A percentile compares a stretch with the other conserved stretches of the same genome.
These are phyloP conservation scores for Zanthoxylum bungeanum DNA, from an alignment of 345 rosid genomes.

Conservation along the genomic window DNA sequence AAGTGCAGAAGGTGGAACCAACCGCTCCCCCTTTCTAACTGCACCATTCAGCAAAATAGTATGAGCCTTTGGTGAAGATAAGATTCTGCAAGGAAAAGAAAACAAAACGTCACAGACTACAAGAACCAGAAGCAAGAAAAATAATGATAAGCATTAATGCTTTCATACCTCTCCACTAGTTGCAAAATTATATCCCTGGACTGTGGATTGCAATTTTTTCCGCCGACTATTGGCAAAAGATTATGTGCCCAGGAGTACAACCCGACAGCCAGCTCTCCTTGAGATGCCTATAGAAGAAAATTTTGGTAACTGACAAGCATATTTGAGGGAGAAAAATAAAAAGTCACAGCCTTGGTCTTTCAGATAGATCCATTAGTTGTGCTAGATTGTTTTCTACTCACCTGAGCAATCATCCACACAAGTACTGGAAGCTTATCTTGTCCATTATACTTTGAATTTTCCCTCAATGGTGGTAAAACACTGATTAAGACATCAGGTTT, in stretches of 20 bases:
- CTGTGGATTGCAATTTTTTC: conserved; percentile 60
- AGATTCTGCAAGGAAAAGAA: conserved; percentile 42
- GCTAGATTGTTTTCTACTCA: conserved; percentile 15
- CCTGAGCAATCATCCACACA: conserved; percentile 81
- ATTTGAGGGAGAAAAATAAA: background rate
- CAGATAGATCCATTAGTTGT: background rate
- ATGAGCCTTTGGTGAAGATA: conserved; percentile 56
- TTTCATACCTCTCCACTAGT: conserved; percentile 43
- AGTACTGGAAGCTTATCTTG: conserved; percentile 70
- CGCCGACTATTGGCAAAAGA: conserved; percentile 48
- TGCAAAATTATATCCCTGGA: conserved; percentile 75
- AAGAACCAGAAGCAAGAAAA: background rate
- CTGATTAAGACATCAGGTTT: conserved; percentile 67
- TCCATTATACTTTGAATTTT: conserved; percentile 64
- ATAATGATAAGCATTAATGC: background rate
- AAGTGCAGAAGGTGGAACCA: conserved; percentile 60
- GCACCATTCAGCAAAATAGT: conserved; percentile 69
- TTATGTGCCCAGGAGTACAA: conserved; percentile 57
- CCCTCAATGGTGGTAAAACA: conserved; percentile 54
- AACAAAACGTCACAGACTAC: background rate
- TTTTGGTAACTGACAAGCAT: background rate
- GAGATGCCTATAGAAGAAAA: conserved; percentile 46
- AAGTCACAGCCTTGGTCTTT: background rate
- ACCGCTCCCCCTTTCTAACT: conserved; percentile 65
- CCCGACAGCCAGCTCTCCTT: conserved; percentile 69